Conservation (phyloP, 345 rosid species). For the Rhizophora apiculata region DNA sequence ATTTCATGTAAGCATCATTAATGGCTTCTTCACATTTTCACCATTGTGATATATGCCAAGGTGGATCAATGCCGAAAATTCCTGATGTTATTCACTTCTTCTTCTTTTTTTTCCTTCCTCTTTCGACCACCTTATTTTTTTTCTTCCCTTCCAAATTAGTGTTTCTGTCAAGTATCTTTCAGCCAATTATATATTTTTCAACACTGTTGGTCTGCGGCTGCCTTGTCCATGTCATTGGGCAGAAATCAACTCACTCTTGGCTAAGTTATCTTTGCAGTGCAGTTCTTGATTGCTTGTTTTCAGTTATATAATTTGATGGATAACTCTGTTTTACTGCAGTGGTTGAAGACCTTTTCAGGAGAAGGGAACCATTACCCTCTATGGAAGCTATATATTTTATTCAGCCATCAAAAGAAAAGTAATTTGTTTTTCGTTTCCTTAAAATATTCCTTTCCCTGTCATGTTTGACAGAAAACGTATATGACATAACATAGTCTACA, state of each 20-base stretch:
- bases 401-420: slow-evolving; percentile 94
- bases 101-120: not conserved
- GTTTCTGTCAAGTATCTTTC: not conserved
- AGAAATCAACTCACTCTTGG: not conserved
- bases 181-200: not conserved
- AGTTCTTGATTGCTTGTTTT: not conserved
- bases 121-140: not conserved
- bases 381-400: slow-evolving; percentile 90
- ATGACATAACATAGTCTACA: not conserved
- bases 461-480: not conserved
- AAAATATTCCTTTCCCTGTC: not conserved
- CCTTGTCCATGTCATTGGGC: not conserved
- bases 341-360: slow-evolving; percentile 94
- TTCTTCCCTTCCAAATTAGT: not conserved
- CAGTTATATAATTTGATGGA: not conserved
- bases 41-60: not conserved
- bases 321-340: slow-evolving; percentile 40
- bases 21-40: not conserved
- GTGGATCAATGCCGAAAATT: not conserved
- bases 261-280: not conserved
- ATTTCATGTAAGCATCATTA: slow-evolving; percentile 63
- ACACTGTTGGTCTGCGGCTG: not conserved
- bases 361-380: slow-evolving; percentile 83
- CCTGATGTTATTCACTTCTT: not conserved
- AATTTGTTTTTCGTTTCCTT: slow-evolving; percentile 8